phyloP scores from a whole-genome alignment of 2,329 filamentous ascomycete genomes.

The Aspergillus fijiensis region DNA sequence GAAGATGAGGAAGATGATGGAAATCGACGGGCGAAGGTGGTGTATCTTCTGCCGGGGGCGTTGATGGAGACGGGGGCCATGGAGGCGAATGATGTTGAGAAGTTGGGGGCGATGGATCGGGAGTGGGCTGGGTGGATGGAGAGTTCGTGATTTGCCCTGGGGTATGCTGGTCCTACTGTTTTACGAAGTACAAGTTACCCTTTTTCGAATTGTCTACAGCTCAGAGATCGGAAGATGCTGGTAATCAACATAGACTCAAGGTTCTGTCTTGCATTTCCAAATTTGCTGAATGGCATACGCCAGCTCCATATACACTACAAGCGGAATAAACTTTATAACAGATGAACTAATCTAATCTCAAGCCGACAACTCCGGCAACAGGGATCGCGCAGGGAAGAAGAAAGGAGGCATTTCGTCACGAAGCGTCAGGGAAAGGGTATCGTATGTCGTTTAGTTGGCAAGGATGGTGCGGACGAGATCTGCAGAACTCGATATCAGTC shows the following conservation, averaged over 20 bases:
- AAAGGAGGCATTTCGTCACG: constrained; percentile 1
- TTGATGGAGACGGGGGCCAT: constrained; percentile 60
- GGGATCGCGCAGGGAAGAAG: constrained; percentile 10
- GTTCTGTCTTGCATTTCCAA: not conserved
- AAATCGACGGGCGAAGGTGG: constrained; percentile 39
- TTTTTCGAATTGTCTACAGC: not conserved
- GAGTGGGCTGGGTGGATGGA: constrained; percentile 38
- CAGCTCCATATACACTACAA: constrained; percentile 5
- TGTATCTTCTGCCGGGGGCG: constrained; percentile 63
- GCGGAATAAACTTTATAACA: not conserved
- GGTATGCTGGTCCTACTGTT: no score
- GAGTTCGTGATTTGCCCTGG: not conserved
- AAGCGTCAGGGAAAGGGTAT: constrained; percentile 28
- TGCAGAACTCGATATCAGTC: constrained; percentile 30
- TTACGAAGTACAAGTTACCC: no score
- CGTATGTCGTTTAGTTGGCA: constrained; percentile 63
- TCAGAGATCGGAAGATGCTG: not conserved
- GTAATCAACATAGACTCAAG: not conserved
- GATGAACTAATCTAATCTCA: constrained; percentile 10
- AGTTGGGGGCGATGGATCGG: constrained; percentile 29
- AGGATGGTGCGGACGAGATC: constrained; percentile 85
- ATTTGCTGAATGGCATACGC: constrained; percentile 1
- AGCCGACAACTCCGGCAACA: constrained; percentile 7
- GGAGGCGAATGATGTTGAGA: constrained; percentile 42
- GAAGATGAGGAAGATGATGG: constrained; percentile 13